phyloP scores from a whole-genome alignment of 2,329 filamentous ascomycete species.

The Aspergillus proliferans region DNA sequence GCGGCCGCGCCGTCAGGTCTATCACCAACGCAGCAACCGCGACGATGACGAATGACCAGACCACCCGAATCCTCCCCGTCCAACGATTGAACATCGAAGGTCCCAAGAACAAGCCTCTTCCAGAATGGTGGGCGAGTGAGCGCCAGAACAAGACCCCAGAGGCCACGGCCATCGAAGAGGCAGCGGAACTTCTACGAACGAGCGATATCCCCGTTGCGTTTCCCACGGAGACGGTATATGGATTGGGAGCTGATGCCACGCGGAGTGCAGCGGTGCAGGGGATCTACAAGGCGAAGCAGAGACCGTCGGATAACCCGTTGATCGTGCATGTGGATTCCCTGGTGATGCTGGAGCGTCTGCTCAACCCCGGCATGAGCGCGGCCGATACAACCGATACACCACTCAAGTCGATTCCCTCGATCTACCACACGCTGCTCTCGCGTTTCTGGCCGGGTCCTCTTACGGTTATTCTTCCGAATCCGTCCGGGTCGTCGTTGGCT shows the following conservation, averaged over 20 bases:
- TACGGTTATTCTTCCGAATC: constrained; percentile 80
- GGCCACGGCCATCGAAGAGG: constrained; percentile 52
- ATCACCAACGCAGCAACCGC: constrained; percentile 10
- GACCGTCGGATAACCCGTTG: constrained; percentile 89
- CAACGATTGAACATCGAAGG: constrained; percentile 31
- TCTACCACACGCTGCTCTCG: constrained; percentile 72
- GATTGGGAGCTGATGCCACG: constrained; percentile 91
- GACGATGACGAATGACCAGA: constrained; percentile 15
- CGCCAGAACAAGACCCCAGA: constrained; percentile 36
- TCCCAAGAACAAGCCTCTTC: constrained; percentile 26
- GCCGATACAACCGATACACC: constrained; percentile 25
- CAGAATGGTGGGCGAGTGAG: constrained; percentile 36
- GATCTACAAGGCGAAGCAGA: constrained; percentile 87
- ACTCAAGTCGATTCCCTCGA: constrained; percentile 53
- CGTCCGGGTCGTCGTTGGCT: constrained; percentile 63
- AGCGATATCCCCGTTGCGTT: constrained; percentile 80
- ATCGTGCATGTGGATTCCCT: constrained; percentile 88
- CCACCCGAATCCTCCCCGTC: constrained; percentile 34
- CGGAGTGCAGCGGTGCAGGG: constrained; percentile 74
- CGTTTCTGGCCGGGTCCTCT: constrained; percentile 92
- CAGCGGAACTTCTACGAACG: constrained; percentile 59
- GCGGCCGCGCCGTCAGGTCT: constrained; percentile 22
- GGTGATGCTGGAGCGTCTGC: constrained; percentile 62
- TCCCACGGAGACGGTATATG: constrained; percentile 96
- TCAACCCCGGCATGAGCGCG: constrained; percentile 38